These are phyloP conservation scores for Aspergillus ruber DNA, from an alignment of 2,329 filamentous ascomycete genomes.

Conservation along the genomic window DNA sequence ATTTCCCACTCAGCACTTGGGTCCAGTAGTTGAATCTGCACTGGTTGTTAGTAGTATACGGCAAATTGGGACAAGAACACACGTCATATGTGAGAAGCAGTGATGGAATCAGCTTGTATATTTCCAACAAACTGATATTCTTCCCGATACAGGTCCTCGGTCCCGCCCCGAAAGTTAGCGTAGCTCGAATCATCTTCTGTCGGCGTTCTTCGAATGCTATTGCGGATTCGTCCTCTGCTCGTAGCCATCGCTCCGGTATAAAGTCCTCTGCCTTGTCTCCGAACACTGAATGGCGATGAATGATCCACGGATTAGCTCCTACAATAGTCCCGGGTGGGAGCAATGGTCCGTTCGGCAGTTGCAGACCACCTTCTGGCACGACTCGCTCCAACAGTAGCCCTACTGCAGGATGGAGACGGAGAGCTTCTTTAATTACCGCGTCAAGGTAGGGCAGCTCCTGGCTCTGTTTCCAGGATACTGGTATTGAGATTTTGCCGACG, in stretches of 20 bases:
- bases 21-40: constrained; percentile 12
- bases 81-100: constrained; percentile 3
- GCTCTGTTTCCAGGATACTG: constrained; percentile 20
- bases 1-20: constrained; percentile 15
- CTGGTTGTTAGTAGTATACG: background rate
- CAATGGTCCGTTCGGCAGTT: constrained; percentile 16
- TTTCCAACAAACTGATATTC: constrained; percentile 19
- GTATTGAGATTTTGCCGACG: constrained; percentile 8
- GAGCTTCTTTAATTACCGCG: constrained; percentile 22
- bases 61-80: background rate
- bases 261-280: constrained; percentile 16
- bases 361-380: constrained; percentile 16
- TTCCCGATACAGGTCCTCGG: constrained; percentile 26
- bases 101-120: constrained; percentile 45
- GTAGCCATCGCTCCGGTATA: constrained; percentile 19
- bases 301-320: constrained; percentile 27
- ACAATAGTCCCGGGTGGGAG: constrained; percentile 23
- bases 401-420: constrained; percentile 20
- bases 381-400: constrained; percentile 18
- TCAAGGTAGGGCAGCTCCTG: constrained; percentile 23
- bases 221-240: constrained; percentile 8
- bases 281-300: constrained; percentile 20
- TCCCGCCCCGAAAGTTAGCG: constrained; percentile 46
- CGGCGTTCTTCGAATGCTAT: constrained; percentile 8
- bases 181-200: constrained; percentile 15